phyloP scores from a whole-genome alignment of 495 filamentous ascomycete genomes.

The Daldinia bambusicola region DNA sequence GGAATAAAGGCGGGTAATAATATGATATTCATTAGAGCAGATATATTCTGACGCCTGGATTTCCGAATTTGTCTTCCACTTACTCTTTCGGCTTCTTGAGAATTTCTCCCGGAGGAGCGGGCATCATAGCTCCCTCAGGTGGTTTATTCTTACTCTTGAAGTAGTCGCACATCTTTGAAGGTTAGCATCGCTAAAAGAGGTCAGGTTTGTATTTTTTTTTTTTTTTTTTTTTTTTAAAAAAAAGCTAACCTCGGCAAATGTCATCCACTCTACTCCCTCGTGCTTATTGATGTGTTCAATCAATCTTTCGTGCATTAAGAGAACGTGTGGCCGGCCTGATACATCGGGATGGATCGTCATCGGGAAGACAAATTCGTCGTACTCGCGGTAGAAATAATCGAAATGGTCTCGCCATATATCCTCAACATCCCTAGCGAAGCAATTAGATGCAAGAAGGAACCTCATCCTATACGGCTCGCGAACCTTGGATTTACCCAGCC shows the following conservation, averaged over 20 bases:
- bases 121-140: conserved; percentile 72
- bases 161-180: conserved; percentile 62
- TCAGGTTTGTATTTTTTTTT: background rate
- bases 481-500: conserved; percentile 65
- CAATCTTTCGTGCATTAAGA: conserved; percentile 65
- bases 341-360: conserved; percentile 71
- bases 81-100: conserved; percentile 55
- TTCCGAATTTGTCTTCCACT: background rate
- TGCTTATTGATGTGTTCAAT: conserved; percentile 80
- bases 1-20: background rate
- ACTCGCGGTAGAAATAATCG: conserved; percentile 69
- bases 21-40: background rate
- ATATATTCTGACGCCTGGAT: background rate
- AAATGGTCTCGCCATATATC: conserved; percentile 69
- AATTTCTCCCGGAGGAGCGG: conserved; percentile 67
- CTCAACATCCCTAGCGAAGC: conserved; percentile 56
- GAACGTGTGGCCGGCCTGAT: conserved; percentile 65
- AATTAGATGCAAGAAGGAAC: background rate
- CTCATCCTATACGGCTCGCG: background rate
- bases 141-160: conserved; percentile 74
- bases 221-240: background rate
- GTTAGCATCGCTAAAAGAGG: conserved; percentile 7
- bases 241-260: conserved; percentile 64
- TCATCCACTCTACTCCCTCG: conserved; percentile 79
- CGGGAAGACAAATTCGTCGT: conserved; percentile 70